phyloP scores from a whole-genome alignment of 2,329 filamentous ascomycete species.

The Aschersonia sp. region DNA sequence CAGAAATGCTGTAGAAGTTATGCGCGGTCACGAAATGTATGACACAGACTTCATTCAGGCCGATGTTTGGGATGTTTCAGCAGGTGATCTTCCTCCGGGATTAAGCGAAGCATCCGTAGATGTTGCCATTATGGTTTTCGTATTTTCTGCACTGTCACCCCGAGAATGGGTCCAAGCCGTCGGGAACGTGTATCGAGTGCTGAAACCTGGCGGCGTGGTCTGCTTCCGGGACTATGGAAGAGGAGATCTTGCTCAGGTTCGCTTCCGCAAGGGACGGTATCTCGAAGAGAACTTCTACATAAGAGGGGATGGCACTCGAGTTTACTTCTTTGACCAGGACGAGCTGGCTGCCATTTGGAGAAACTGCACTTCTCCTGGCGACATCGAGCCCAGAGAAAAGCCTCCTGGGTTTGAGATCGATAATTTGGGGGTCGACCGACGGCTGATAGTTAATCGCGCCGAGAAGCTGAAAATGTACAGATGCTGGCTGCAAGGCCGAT shows the following conservation, averaged over 20 bases:
- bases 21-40: constrained; percentile 68
- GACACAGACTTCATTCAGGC: constrained; percentile 59
- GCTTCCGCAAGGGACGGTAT: constrained; percentile 91
- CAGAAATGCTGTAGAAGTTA: constrained; percentile 86
- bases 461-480: constrained; percentile 94
- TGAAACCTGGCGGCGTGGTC: constrained; percentile 87
- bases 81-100: constrained; percentile 58
- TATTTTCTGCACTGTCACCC: constrained; percentile 85
- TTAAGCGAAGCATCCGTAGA: constrained; percentile 71
- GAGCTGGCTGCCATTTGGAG: constrained; percentile 73
- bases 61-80: constrained; percentile 87
- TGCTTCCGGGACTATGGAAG: constrained; percentile 94
- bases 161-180: constrained; percentile 73
- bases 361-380: constrained; percentile 18
- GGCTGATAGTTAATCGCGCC: constrained; percentile 83
- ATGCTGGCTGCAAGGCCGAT: constrained; percentile 84
- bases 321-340: constrained; percentile 91
- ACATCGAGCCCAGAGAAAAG: constrained; percentile 10
- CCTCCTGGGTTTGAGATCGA: constrained; percentile 49
- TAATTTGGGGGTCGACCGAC: constrained; percentile 70
- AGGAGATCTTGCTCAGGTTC: constrained; percentile 88
- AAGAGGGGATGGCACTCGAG: constrained; percentile 82
- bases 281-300: constrained; percentile 97
- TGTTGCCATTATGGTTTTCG: constrained; percentile 88
- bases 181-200: constrained; percentile 61